Evolutionary conservation across 2,329 filamentous ascomycete species (phyloP), one percentile per base, ranked within the genome.

Genomic region (Thielaviopsis populi): DNA sequence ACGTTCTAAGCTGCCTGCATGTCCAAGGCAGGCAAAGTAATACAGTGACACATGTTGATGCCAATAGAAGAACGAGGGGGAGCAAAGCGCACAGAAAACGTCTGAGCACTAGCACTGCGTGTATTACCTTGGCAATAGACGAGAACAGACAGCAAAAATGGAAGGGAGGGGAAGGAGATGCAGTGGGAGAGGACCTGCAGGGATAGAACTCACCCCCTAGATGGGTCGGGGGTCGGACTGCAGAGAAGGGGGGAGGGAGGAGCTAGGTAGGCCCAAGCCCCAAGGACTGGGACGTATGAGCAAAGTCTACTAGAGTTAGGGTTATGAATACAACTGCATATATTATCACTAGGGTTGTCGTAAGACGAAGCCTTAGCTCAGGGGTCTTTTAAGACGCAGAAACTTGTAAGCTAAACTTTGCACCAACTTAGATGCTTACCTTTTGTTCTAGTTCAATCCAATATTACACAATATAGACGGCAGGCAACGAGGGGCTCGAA

Each of bases 81-180:
- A n/a, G 50, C 50, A 56, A 56, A 56, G 50, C 50, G 50, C 50
- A 56, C 50, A 56, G 50, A 27, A 56, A 56, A 17, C 15, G 50
- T 56, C 50, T 56, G 50, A 56, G 50, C 50, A 56, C 50, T 11
- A 33, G 50, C 27, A 56, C 13, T 17, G 24, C 2, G 24, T 56
- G 24, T 56, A 54, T 54, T 54, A 19, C 24, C 24, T 33, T 33
- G 24, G 24, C 50, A 56, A 56, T 56, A 56, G 50, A 10, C 24
- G 30, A 56, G 50, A 56, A 19, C 50, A 33, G 50, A 56, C 50
- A 30, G 50, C 50, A 56, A 56, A 56, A 56, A 19, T n/a, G 46
- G n/a, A n/a, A n/a, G 19, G 46, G 46, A 22, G 50, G 27, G 50
- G 30, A 10, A 56, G 15, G 11, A 15, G 30, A 30, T 33, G 17